These are phyloP conservation scores for Rhynchospora pubera DNA, from an alignment of 176 grass and related monocot genomes.

Conservation along the genomic window DNA sequence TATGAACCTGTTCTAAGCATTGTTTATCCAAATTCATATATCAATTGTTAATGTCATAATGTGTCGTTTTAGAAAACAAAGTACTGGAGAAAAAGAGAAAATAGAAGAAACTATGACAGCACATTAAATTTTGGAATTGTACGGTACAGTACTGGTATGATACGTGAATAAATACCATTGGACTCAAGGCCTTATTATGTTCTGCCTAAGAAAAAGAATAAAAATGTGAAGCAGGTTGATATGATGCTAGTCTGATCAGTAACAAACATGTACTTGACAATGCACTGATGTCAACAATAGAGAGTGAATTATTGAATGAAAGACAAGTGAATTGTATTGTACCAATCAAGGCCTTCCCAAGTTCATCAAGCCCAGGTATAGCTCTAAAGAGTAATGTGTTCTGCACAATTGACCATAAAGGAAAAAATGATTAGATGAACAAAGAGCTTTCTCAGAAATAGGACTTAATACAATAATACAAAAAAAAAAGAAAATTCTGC, in stretches of 20 bases:
- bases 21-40: background rate
- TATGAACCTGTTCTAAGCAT: background rate
- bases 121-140: background rate
- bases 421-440: background rate
- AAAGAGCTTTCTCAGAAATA: background rate
- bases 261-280: background rate
- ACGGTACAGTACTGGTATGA: background rate
- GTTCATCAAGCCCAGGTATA: slow-evolving; percentile 78
- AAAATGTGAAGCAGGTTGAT: background rate
- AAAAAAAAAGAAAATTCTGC: too few species aligned
- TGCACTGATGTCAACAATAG: background rate
- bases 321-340: background rate
- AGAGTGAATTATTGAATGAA: background rate
- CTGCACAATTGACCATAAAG: slow-evolving; percentile 36
- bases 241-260: background rate
- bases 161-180: background rate
- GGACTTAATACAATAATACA: too few species aligned
- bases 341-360: slow-evolving; percentile 86
- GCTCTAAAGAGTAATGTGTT: slow-evolving; percentile 71
- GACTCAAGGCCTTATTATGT: background rate
- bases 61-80: background rate
- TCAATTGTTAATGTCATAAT: background rate
- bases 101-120: background rate
- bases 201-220: background rate
- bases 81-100: background rate